phyloP scores from a whole-genome alignment of 768 basidiomycete genomes.

The Epithele typhae region DNA sequence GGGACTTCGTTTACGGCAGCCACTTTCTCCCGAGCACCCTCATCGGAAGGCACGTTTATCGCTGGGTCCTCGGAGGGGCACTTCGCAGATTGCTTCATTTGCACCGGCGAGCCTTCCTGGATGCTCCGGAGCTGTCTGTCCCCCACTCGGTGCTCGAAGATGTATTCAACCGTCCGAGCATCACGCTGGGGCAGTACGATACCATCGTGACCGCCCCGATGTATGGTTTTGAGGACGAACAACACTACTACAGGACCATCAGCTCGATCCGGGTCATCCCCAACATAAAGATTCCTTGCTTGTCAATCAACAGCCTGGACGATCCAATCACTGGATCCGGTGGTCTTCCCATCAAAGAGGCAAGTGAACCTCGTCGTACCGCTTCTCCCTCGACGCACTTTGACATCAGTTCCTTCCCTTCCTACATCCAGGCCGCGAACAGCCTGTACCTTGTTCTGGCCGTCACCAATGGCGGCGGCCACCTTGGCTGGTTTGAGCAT shows the following conservation, averaged over 20 bases:
- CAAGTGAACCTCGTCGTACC: neutral
- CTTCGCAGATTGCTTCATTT: constrained; percentile 14
- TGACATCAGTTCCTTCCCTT: neutral
- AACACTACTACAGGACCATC: constrained; percentile 17
- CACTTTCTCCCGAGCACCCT: constrained; percentile 10
- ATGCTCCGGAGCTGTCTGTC: constrained; percentile 1
- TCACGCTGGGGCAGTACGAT: constrained; percentile 16
- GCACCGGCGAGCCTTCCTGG: constrained; percentile 15
- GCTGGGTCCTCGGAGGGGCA: constrained; percentile 18
- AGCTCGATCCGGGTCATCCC: constrained; percentile 12
- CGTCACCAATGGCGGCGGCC: constrained; percentile 18
- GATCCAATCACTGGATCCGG: constrained; percentile 16
- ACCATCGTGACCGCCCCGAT: constrained; percentile 11
- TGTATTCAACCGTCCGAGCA: constrained; percentile 2
- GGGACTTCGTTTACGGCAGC: constrained; percentile 18
- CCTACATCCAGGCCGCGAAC: constrained; percentile 3
- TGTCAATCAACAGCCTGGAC: constrained; percentile 19
- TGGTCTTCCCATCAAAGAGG: constrained; percentile 12
- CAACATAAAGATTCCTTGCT: constrained; percentile 14
- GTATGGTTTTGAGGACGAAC: constrained; percentile 13
- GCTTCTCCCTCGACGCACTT: constrained; percentile 10
- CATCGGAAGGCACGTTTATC: constrained; percentile 15
- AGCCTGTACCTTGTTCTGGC: constrained; percentile 19
- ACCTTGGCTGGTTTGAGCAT: constrained; percentile 23
- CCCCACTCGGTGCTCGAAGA: constrained; percentile 2